phyloP scores from a whole-genome alignment of 2,329 filamentous ascomycete species.

The Diaporthe citriasiana region DNA sequence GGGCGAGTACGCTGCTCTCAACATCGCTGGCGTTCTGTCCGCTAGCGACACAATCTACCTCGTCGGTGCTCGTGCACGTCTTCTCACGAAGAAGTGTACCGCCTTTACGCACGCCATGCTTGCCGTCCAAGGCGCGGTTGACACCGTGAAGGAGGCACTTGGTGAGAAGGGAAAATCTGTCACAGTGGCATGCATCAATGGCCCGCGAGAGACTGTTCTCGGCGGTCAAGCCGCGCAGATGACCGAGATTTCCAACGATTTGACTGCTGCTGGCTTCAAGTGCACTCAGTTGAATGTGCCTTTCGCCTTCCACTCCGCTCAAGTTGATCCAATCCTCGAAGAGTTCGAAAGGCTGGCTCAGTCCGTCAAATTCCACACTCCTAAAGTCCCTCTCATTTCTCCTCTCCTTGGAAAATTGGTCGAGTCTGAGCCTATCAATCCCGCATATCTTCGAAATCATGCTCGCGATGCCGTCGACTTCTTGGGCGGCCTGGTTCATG shows the following conservation, averaged over 20 bases:
- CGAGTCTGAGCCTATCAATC: slow-evolving; percentile 68
- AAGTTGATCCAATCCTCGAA: slow-evolving; percentile 68
- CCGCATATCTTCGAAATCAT: slow-evolving; percentile 75
- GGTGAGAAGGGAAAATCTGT: slow-evolving; percentile 56
- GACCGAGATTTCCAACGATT: slow-evolving; percentile 57
- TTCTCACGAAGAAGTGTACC: slow-evolving; percentile 76
- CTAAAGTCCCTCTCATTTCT: slow-evolving; percentile 75
- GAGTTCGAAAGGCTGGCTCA: slow-evolving; percentile 66
- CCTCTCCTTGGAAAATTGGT: slow-evolving; percentile 75
- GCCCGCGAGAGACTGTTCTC: slow-evolving; percentile 81
- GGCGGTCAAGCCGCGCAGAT: slow-evolving; percentile 60
- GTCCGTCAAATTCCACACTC: slow-evolving; percentile 57
- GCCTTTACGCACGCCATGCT: slow-evolving; percentile 75
- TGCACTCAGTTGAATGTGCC: slow-evolving; percentile 63
- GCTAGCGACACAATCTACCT: slow-evolving; percentile 80
- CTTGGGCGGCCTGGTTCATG: slow-evolving; percentile 71
- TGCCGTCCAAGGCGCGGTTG: slow-evolving; percentile 61
- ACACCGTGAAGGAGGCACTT: slow-evolving; percentile 67
- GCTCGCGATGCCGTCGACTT: slow-evolving; percentile 80
- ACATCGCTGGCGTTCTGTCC: slow-evolving; percentile 78
- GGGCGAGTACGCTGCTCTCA: slow-evolving; percentile 78
- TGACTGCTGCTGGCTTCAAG: slow-evolving; percentile 55
- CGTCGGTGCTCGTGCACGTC: slow-evolving; percentile 75
- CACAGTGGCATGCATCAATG: slow-evolving; percentile 80
- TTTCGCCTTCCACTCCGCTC: slow-evolving; percentile 68